Evolutionary conservation across 1,284 basidiomycete species (phyloP).

Genomic region (Cutaneotrichosporon cavernicola): DNA sequence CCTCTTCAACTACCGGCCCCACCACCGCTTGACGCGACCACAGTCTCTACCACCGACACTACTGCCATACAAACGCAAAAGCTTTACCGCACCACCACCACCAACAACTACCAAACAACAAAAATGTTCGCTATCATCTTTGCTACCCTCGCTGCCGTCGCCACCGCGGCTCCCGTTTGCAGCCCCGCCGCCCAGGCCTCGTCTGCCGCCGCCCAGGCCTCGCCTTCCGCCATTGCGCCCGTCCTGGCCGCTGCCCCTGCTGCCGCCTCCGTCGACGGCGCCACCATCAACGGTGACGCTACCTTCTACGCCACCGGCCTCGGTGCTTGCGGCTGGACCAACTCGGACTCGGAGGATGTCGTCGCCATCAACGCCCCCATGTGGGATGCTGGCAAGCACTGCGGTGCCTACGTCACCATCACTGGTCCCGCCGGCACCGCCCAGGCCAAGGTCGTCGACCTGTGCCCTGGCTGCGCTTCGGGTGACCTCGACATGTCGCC

Average conservation of each 20-base stretch:
- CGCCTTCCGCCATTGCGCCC: neutral
- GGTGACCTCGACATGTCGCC: slow-evolving; percentile 57
- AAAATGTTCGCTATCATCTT: slow-evolving; percentile 30
- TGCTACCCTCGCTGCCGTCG: slow-evolving; percentile 29
- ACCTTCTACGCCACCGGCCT: slow-evolving; percentile 50
- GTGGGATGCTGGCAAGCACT: slow-evolving; percentile 26
- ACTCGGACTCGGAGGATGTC: slow-evolving; percentile 37
- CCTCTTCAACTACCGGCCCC: neutral
- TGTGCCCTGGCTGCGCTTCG: slow-evolving; percentile 51
- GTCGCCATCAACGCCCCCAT: slow-evolving; percentile 44
- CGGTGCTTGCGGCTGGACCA: slow-evolving; percentile 43
- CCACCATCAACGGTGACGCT: slow-evolving; percentile 15
- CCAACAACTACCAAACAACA: neutral
- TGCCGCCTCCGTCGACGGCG: neutral
- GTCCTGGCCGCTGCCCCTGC: neutral
- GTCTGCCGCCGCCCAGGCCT: neutral
- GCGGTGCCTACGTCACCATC: slow-evolving; percentile 63
- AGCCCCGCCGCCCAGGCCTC: slow-evolving; percentile 30
- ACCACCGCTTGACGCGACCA: slow-evolving; percentile 15
- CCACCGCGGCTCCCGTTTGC: slow-evolving; percentile 31
- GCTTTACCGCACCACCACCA: slow-evolving; percentile 10
- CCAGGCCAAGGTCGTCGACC: slow-evolving; percentile 63
- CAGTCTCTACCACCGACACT: neutral
- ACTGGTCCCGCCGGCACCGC: slow-evolving; percentile 64
- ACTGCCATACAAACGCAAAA: slow-evolving; percentile 5